phyloP scores from a whole-genome alignment of 2,329 filamentous ascomycete species.

The Sporothrix euskadiensis region DNA sequence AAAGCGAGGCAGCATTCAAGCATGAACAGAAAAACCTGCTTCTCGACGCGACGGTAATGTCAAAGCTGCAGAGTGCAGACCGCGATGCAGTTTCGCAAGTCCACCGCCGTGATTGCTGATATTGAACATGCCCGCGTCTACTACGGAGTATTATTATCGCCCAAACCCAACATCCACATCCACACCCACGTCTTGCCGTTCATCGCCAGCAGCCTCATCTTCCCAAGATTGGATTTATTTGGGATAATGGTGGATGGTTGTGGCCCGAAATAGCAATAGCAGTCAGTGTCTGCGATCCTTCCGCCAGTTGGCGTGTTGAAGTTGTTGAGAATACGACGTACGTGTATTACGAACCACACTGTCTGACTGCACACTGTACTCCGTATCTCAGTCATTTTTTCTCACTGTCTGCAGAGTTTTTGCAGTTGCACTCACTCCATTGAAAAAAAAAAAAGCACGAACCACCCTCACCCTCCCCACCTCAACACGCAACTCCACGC shows the following conservation, averaged over 20 bases:
- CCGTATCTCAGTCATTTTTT: neutral
- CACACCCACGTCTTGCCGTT: neutral
- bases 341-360: neutral
- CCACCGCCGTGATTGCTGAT: neutral
- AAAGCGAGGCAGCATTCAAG: neutral
- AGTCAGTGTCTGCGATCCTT: neutral
- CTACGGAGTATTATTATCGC: neutral
- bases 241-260: neutral
- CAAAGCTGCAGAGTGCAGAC: conserved; percentile 7
- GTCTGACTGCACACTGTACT: neutral
- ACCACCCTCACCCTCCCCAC: neutral
- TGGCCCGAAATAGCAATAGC: conserved; percentile 16
- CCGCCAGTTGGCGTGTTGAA: neutral
- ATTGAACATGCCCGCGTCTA: neutral
- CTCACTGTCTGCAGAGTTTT: neutral
- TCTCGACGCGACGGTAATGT: conserved; percentile 4
- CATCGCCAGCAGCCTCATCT: neutral
- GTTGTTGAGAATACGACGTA: neutral
- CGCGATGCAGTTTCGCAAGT: neutral
- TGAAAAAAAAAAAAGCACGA: neutral
- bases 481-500: conserved; percentile 5
- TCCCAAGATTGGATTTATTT: conserved; percentile 9
- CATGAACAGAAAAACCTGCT: conserved; percentile 6
- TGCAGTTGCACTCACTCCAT: neutral
- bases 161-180: neutral